Base-by-base conservation (phyloP, 78 protist species). In the Dictyostelium citrinum region DNA sequence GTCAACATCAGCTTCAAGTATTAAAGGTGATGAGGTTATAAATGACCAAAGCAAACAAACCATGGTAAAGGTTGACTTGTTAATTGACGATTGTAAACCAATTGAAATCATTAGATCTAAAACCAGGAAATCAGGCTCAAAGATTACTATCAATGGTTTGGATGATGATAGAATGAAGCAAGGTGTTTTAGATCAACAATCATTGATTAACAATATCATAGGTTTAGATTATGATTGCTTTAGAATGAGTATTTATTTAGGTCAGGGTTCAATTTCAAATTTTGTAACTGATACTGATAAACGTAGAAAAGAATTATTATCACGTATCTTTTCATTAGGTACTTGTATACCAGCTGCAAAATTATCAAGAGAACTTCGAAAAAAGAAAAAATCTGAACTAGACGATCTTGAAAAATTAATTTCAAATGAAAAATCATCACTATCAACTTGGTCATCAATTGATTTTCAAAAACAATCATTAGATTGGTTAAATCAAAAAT, bases 231-330 rank as follows among this genome's bases (percentile, higher is more conserved):
- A 88, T 78, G 93, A 88, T 29, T 12, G 81, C 10, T 88, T 88
- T 68, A 88, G 93, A 78, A 78, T 88, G 85, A 77, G 93, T 68
- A 83, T 88, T 16, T 88, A 88, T 64, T 24, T 88, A n/a, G 93
- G 93, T 1, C 93, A 88, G 29, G 93, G 93, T 31, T 78, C 86
- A 7, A 78, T 88, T 20, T 58, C 86, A 17, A 88, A 88, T 64
- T 88, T 88, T 67, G 82, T 68, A 22, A 88, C 93, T 0, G 93
- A 88, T 31, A 78, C 77, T 5, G 85, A 88, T 64, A 76, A 45
- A 46, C 39, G 93, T 3, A 37, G 81, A 61, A 88, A 88, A 79
- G 93, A 88, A n/a, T 64, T 88, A 49, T 14, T 88, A 8, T 61
- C 84, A 41, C 70, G 75, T 22, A 55, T 83, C 17, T 88, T 88